Evolutionary conservation across 768 basidiomycete genomes (phyloP), one percentile per base, ranked within the genome.

Genomic region (Pleurotus ostreatus): DNA sequence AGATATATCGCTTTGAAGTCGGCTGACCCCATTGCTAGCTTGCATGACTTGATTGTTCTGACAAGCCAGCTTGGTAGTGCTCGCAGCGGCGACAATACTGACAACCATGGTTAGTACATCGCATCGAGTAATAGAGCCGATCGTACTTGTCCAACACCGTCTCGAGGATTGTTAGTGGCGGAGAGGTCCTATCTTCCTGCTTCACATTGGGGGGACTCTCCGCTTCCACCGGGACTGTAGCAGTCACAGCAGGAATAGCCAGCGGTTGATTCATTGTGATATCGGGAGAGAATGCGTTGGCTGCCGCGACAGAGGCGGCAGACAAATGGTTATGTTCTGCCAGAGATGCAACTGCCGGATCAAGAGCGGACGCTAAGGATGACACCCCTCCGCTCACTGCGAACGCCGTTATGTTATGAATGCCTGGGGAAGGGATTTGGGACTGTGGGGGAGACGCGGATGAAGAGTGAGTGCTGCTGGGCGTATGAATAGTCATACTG

Each of bases 311-410:
- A 15, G 51, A 41, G 18, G 51, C 18, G 15, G 25, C 37, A 34
- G 30, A 34, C 37, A 49, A 12, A 48, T 73, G 72, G 65, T 71
- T 75, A 46, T 72, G 74, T 20, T 59, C 65, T 16, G 61, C 64
- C 30, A 34, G 30, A 12, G 68, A 60, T 25, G 70, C 65, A 45
- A 61, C 65, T 37, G 69, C 62, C 23, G 71, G 73, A 60, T 77
- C 76, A 49, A 79, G 70, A 20, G 78, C 75, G 51, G 76, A 71
- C 44, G 77, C 76, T 16, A 79, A 69, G 23, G 80, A 77, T 0
- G 77, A 78, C 15, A 74, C 65, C 18, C 41, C 41, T 44, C 71
- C 74, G 43, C 68, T 70, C 22, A 70, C 61, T 34, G 62, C 62
- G 61, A 74, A 78, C 34, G 78, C 67, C 15, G 73, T 62, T n/a